Evolutionary conservation across 441 rosid species (phyloP), one percentile per base, ranked within the genome.

Genomic region (Oxalis stricta): DNA sequence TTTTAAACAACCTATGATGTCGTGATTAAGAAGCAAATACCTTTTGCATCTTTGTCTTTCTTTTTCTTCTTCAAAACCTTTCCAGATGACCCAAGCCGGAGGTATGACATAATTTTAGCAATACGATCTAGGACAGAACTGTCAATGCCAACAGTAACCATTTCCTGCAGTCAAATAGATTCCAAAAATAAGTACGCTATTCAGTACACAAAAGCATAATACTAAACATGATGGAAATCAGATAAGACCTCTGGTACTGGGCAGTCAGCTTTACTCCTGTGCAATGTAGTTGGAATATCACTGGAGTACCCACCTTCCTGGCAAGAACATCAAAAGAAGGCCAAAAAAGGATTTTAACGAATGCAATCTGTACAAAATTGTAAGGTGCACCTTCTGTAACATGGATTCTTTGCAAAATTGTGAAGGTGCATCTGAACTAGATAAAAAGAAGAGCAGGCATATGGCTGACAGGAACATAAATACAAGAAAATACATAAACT

Each of bases 51-150:
- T 70, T 70, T 89, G 45, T 89, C 95, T 65, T 85, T 89, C 89
- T 74, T 89, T 69, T 89, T 89, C 94, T 85, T 89, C 79, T 89
- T 89, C 36, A 85, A 84, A 60, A 89, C 94, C 79, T 89, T 89
- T 53, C 97, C 97, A 29, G 97, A 82, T 55, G 97, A 82, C 52
- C 96, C 96, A 58, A 85, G 97, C 53, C 97, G 94, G 59, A 89
- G 96, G 61, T 89, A 89, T 22, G 84, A 69, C 94, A 89, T 79
- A 48, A 89, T 85, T 62, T 79, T 89, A 34, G 94, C 81, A 62
- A 89, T 89, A 42, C 94, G 79, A 72, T 89, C 98, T 46, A 89
- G 81, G 52, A 89, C 94, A 48, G 96, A 82, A 53, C 92, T 89
- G 64, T 89, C 98, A 56, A 89, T 92, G 54, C 64, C 68, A 40